Base-by-base conservation (phyloP, 129 eudicot species). In the Lonicera japonica region DNA sequence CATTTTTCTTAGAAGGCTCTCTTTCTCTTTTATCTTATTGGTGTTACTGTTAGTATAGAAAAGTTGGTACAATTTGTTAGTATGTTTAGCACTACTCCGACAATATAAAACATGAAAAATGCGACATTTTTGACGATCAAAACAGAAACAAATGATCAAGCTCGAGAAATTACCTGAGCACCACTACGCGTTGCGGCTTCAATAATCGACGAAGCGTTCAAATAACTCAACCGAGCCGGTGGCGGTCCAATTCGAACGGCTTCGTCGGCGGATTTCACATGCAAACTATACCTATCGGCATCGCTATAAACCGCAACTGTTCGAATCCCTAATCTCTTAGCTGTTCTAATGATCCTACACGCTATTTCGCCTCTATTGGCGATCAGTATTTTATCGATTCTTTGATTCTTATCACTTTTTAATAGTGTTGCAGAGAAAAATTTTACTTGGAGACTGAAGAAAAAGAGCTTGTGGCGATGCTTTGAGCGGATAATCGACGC, bases 331-430 rank as follows among this genome's bases (percentile, higher is more conserved):
- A 94, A 64, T 60, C 76, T 55, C 76, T 77, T 85, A 9, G 99
- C 99, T 0, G 96, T 94, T 21, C 92, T 65, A 67, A 94, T 94
- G 5, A 94, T 80, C 74, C 99, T 70, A 57, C 96, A 88, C 5
- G 99, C 95, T 12, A 94, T 94, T 75, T 94, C 99, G 24, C 99
- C 99, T 77, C 99, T 72, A 48, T 94, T 94, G 0, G 99, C 99
- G 3, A 94, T 78, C 14, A 94, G 57, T 22, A 94, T 67, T 78
- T 94, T 94, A 82, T 94, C 96, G 5, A 94, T 89, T 46, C 79
- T 66, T 23, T 70, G 64, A 60, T 63, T 65, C 14, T 21, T 54
- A 16, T 41, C 51, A 40, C 14, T 59, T 13, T 63, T 20, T 15
- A 13, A 65, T 70, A 58, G 55, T 46, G 71, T 45, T 11, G 83